Conservation (phyloP, 805 yeast genomes). For the Lipomyces yamanashiensis region DNA sequence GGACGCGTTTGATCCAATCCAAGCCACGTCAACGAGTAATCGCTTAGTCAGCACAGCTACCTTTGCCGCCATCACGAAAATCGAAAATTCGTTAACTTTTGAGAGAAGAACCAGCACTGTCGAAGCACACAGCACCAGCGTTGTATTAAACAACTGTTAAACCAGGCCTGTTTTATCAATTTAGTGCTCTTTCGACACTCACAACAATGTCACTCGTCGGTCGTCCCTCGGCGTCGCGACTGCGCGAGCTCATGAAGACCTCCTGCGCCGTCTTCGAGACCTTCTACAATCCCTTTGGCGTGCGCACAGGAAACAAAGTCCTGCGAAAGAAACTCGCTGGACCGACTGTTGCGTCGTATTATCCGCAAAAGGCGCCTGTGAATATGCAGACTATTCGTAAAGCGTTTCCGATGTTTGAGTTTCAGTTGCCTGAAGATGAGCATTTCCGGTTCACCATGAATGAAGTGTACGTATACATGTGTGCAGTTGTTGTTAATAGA, state of each 20-base stretch:
- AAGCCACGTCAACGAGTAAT: background rate
- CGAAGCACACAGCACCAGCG: no score
- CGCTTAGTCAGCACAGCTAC: background rate
- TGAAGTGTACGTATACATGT: constrained; percentile 38
- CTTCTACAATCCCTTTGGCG: constrained; percentile 66
- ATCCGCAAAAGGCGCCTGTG: constrained; percentile 74
- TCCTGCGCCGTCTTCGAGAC: constrained; percentile 72
- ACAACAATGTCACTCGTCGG: constrained; percentile 4
- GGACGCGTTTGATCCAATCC: background rate
- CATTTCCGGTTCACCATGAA: constrained; percentile 69
- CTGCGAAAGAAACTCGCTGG: constrained; percentile 73
- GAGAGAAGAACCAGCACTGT: no score
- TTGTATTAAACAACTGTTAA: no score
- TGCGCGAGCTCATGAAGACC: constrained; percentile 61
- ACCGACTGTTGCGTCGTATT: constrained; percentile 68
- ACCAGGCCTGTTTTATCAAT: background rate
- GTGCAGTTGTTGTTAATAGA: background rate
- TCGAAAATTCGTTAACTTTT: background rate
- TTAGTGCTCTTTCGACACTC: background rate
- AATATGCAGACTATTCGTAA: constrained; percentile 55
- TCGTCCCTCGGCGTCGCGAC: constrained; percentile 52
- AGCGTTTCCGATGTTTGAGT: constrained; percentile 55
- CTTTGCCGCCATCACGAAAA: constrained; percentile 1
- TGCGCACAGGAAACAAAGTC: constrained; percentile 75
- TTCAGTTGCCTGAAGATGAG: constrained; percentile 67